Conservation (phyloP, 176 grass and related monocot species). For the Carex pumila region DNA sequence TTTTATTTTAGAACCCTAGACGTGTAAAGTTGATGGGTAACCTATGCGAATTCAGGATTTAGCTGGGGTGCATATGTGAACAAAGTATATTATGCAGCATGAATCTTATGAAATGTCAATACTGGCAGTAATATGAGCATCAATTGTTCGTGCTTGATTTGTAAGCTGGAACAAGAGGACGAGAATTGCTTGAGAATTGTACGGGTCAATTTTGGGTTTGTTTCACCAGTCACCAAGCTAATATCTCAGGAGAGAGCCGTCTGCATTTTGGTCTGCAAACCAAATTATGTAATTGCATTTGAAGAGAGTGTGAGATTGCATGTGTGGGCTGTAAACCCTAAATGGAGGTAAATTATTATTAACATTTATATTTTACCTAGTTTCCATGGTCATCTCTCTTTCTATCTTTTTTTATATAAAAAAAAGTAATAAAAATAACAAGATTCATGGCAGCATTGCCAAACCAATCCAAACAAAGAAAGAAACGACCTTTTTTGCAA, state of each 20-base stretch:
- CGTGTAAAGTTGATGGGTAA: not conserved
- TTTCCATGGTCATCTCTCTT: not conserved
- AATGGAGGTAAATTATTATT: slow-evolving; percentile 56
- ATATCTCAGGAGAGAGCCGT: slow-evolving; percentile 41
- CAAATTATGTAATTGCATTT: slow-evolving; percentile 60
- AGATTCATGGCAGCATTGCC: not conserved
- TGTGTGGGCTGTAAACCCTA: slow-evolving; percentile 61
- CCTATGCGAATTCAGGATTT: not conserved
- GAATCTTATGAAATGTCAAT: slow-evolving; percentile 5
- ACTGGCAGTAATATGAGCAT: slow-evolving; percentile 43
- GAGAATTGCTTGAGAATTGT: slow-evolving; percentile 63
- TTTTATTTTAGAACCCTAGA: not conserved
- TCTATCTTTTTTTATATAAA: not conserved
- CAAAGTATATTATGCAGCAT: slow-evolving; percentile 1
- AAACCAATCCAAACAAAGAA: not conserved
- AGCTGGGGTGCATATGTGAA: not conserved
- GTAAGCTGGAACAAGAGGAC: slow-evolving; percentile 37
- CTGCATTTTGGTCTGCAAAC: slow-evolving; percentile 64
- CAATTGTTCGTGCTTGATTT: slow-evolving; percentile 54
- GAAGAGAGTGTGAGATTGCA: slow-evolving; percentile 62
- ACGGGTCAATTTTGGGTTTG: slow-evolving; percentile 62
- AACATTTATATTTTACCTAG: not conserved
- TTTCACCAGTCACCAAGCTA: slow-evolving; percentile 53
- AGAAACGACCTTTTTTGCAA: not conserved
- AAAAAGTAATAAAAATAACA: not conserved